Percentiles rank a stretch among this genome's conserved stretches.
phyloP scores from a whole-genome alignment of 2,329 filamentous ascomycete species.

The Verticillium klebahnii region DNA sequence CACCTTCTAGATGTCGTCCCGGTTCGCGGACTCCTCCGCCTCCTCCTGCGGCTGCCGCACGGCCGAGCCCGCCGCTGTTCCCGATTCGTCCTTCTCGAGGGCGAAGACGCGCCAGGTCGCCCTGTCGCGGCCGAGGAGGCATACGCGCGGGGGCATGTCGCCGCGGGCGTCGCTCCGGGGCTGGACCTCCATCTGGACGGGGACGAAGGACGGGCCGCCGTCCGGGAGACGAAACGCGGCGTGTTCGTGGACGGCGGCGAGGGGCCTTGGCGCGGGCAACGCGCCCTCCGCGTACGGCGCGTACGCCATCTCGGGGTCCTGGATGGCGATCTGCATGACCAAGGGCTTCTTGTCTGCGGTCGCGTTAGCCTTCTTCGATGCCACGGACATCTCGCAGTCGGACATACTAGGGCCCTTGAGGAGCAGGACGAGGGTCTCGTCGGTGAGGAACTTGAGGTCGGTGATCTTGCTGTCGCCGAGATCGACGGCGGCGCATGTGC shows the following conservation, averaged over 20 bases:
- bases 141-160: slow-evolving; percentile 44
- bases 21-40: background rate
- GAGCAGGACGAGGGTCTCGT: slow-evolving; percentile 46
- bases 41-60: background rate
- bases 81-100: slow-evolving; percentile 17
- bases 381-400: too few species aligned
- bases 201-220: slow-evolving; percentile 28
- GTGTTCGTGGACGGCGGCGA: background rate
- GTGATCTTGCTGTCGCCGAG: slow-evolving; percentile 41
- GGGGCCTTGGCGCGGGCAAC: slow-evolving; percentile 1
- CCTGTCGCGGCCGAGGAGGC: slow-evolving; percentile 43
- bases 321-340: slow-evolving; percentile 31
- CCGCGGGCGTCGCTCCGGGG: slow-evolving; percentile 37
- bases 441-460: slow-evolving; percentile 66
- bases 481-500: slow-evolving; percentile 33
- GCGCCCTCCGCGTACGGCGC: slow-evolving; percentile 24
- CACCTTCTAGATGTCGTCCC: background rate
- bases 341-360: slow-evolving; percentile 18
- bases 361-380: background rate
- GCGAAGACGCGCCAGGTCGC: slow-evolving; percentile 43
- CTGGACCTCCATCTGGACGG: slow-evolving; percentile 48
- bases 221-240: slow-evolving; percentile 11
- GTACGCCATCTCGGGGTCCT: slow-evolving; percentile 30
- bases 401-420: background rate
- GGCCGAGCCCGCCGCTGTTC: background rate